A percentile compares a stretch with the other conserved stretches of the same genome.
Conservation (phyloP, 805 yeast genomes). For the Candida easanensis region DNA sequence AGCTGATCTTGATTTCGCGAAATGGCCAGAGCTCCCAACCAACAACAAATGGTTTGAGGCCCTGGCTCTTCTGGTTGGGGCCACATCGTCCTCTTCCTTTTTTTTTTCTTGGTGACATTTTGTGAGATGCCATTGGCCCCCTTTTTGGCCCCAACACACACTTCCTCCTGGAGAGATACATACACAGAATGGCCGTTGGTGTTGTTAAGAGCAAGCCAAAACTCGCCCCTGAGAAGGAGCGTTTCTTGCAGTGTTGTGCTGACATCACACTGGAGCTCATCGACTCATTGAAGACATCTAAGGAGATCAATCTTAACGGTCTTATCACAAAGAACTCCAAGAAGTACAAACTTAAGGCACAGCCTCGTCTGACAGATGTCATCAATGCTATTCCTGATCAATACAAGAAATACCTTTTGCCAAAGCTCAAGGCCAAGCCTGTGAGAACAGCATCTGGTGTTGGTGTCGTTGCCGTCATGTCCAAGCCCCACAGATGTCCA, state of each 20-base stretch:
- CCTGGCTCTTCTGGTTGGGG: no score
- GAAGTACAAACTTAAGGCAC: constrained; percentile 85
- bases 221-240: constrained; percentile 85
- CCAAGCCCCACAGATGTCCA: constrained; percentile 98
- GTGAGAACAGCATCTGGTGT: constrained; percentile 98
- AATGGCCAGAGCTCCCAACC: no score
- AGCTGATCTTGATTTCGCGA: no score
- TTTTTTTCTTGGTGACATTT: neutral
- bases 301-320: constrained; percentile 87
- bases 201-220: constrained; percentile 50
- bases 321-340: constrained; percentile 81
- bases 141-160: neutral
- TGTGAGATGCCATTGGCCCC: neutral
- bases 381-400: constrained; percentile 95
- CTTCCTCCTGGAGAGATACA: neutral
- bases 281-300: constrained; percentile 66
- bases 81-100: no score
- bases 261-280: constrained; percentile 88
- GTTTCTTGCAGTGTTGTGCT: constrained; percentile 89
- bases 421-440: constrained; percentile 96
- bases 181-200: constrained; percentile 27
- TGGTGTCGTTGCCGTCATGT: constrained; percentile 99
- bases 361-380: constrained; percentile 93
- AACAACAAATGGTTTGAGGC: no score
- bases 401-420: constrained; percentile 84